Base-by-base conservation (phyloP, 225 moss, liverwort and hornwort genomes). In the Bryum argenteum region DNA sequence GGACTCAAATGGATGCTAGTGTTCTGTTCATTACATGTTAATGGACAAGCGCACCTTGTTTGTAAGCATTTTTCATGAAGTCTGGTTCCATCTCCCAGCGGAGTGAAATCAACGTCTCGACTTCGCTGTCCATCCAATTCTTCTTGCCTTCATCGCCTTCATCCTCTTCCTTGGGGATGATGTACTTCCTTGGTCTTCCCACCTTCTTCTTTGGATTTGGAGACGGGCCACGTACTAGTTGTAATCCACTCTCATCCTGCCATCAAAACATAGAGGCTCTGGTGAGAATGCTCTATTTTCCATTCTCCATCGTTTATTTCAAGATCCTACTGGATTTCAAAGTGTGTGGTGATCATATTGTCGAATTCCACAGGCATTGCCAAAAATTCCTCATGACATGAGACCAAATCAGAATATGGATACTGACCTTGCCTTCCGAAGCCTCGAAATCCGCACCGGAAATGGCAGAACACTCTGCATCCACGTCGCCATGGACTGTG, bases 381-480 rank as follows among this genome's bases (percentile, higher is more conserved):
- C 2, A 28, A 28, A 28, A 2, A 28, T 5, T 5, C 5, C 28
- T 5, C 5, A 5, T 2, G 3, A 28, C 5, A 28, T 54, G 28
- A 53, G 22, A 43, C 1, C 20, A 63, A 21, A 22, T 63, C 33
- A 33, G 33, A 33, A 33, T 6, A 33, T 33, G 15, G 10, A 66
- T 20, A 75, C 78, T 63, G 33, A 96, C 93, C 91, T 91, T 91
- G 71, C 76, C 84, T 84, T 82, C 90, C 17, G 82, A 85, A 59
- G 82, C 89, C 69, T 88, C 90, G 47, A 83, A 85, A 66, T 87
- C 89, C 66, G 81, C 87, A 61, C 88, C 87, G 63, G 84, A 88
- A 73, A 91, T 90, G 33, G 84, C 78, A 53, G 89, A 85, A 81
- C 90, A 93, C 54, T 89, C 91, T 71, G 80, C 89, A 84, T 86